Conservation (phyloP, 2,329 filamentous ascomycete species). For the Westerdykella aurantiaca region DNA sequence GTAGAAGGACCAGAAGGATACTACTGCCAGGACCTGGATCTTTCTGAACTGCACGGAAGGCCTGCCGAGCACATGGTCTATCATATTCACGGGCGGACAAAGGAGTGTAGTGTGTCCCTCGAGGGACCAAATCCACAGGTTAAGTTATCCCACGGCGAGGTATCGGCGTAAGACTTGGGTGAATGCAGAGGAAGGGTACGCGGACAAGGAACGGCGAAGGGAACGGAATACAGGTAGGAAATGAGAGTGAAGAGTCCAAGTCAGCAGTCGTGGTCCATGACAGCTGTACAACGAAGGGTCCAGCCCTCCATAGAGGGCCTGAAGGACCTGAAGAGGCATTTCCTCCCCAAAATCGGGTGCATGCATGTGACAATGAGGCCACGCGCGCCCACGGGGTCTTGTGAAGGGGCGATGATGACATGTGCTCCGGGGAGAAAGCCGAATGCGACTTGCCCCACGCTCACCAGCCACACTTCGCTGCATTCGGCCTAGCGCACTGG, state of each 20-base stretch:
- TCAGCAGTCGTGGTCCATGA: background rate
- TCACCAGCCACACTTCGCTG: background rate
- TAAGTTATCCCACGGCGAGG: background rate
- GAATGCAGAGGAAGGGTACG: background rate
- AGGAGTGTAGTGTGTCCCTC: background rate
- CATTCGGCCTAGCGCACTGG: background rate
- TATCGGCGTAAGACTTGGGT: background rate
- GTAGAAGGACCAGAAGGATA: constrained; percentile 87
- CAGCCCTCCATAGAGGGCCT: background rate
- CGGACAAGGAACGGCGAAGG: background rate
- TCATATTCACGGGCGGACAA: constrained; percentile 20
- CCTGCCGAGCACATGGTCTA: constrained; percentile 83
- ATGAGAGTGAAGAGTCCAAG: background rate
- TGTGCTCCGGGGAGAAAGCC: background rate
- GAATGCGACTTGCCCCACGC: background rate
- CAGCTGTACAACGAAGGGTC: too few relatives aligned
- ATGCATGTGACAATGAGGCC: background rate
- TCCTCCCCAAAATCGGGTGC: background rate
- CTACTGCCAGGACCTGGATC: constrained; percentile 83
- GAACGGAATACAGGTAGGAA: background rate
- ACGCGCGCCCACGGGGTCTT: background rate
- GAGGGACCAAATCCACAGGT: background rate
- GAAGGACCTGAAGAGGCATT: background rate
- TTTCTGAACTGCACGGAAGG: constrained; percentile 88
- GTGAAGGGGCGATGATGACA: background rate